Percentiles rank a stretch among this genome's conserved stretches.
Conservation (phyloP, 140 eudicot species). For the Ambrosia hybrid region DNA sequence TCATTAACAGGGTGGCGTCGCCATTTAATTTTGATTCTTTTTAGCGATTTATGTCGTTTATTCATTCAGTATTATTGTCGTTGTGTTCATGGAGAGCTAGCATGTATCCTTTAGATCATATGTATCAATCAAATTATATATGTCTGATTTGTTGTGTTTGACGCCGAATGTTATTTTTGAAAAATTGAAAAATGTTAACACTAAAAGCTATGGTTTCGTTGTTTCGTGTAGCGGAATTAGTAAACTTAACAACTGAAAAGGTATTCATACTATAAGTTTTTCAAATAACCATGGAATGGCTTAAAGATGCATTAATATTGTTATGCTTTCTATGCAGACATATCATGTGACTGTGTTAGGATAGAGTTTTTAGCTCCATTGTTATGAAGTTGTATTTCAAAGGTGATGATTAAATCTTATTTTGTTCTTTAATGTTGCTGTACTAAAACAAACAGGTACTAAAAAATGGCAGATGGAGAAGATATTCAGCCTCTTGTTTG, state of each 20-base stretch:
- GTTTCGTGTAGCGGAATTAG: too few relatives aligned
- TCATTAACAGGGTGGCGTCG: too few relatives aligned
- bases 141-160: background rate
- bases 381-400: background rate
- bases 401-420: constrained; percentile 2
- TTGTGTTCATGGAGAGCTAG: too few relatives aligned
- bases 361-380: background rate
- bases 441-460: constrained; percentile 18
- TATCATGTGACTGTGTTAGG: background rate
- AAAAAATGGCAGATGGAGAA: constrained; percentile 48
- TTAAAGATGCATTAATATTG: background rate
- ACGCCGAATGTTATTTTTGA: too few relatives aligned
- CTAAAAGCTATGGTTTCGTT: too few relatives aligned
- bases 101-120: too few relatives aligned
- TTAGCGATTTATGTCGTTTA: too few relatives aligned
- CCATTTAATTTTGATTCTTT: too few relatives aligned
- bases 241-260: too few relatives aligned
- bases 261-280: too few relatives aligned
- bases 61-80: too few relatives aligned
- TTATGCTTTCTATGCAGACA: background rate
- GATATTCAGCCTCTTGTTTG: constrained; percentile 47
- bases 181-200: too few relatives aligned
- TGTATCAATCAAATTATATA: background rate
- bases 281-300: background rate
- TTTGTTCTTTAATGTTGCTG: background rate